A percentile compares a stretch with the other conserved stretches of the same genome.
These are phyloP conservation scores for Tricholoma sp. DNA, from an alignment of 768 basidiomycete species.

Conservation along the genomic window DNA sequence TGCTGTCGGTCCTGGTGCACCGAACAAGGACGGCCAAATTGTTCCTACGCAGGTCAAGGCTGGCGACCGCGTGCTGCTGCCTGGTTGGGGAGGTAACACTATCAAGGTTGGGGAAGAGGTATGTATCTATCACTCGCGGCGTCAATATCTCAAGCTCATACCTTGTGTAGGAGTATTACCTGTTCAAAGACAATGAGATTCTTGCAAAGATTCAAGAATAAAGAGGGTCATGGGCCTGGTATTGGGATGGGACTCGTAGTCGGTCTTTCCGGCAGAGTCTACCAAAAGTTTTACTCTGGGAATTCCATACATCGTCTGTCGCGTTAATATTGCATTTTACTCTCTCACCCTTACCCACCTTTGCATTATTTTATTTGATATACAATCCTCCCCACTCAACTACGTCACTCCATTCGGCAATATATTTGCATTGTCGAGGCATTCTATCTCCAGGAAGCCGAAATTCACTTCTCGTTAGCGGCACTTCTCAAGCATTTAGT, in stretches of 20 bases:
- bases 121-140: constrained; percentile 23
- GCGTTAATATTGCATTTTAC: background rate
- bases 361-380: background rate
- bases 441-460: too few relatives aligned
- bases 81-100: constrained; percentile 93
- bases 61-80: constrained; percentile 90
- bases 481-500: too few relatives aligned
- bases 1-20: constrained; percentile 93
- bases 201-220: constrained; percentile 95
- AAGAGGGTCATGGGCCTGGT: constrained; percentile 13
- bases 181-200: constrained; percentile 94
- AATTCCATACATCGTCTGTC: background rate
- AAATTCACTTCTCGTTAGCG: too few relatives aligned
- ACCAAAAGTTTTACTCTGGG: background rate
- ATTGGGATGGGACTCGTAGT: background rate
- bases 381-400: background rate
- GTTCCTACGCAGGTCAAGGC: constrained; percentile 74
- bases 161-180: constrained; percentile 73
- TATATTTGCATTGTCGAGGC: too few relatives aligned
- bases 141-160: background rate
- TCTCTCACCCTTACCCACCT: background rate
- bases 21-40: constrained; percentile 76
- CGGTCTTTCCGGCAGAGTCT: background rate
- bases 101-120: constrained; percentile 98
- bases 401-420: background rate